These are phyloP conservation scores for Tolypocladium endophyticum DNA, from an alignment of 2,329 filamentous ascomycete species.

Conservation along the genomic window DNA sequence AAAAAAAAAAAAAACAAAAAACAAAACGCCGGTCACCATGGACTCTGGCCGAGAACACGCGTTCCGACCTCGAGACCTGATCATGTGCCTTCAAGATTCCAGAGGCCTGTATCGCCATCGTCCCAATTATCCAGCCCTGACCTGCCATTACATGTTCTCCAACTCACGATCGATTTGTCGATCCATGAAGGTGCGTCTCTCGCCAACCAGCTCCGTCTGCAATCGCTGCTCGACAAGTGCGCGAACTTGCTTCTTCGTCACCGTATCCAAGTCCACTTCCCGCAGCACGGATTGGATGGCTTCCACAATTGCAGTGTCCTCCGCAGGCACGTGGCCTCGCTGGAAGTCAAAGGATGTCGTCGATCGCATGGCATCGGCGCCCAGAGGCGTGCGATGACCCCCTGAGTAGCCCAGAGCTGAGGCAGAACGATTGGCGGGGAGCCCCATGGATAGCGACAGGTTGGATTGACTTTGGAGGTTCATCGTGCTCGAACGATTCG, in stretches of 20 bases:
- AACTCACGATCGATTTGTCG: conserved; percentile 87
- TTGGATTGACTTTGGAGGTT: conserved; percentile 41
- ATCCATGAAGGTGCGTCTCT: conserved; percentile 83
- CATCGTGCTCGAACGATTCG: conserved; percentile 49
- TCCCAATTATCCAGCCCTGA: neutral
- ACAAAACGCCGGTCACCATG: neutral
- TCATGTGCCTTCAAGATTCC: neutral
- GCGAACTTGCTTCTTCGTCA: conserved; percentile 95
- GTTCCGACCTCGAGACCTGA: neutral
- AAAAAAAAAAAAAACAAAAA: no score
- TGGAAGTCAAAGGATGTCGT: conserved; percentile 51
- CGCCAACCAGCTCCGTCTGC: conserved; percentile 78
- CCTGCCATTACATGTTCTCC: conserved; percentile 68
- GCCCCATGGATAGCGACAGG: conserved; percentile 32
- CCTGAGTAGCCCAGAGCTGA: conserved; percentile 36
- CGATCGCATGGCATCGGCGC: conserved; percentile 35
- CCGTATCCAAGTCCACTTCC: conserved; percentile 90
- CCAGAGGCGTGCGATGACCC: conserved; percentile 35
- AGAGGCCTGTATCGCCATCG: neutral
- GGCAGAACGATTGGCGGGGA: conserved; percentile 25
- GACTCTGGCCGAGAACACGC: neutral
- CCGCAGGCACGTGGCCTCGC: conserved; percentile 52
- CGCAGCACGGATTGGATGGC: conserved; percentile 72
- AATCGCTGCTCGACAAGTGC: conserved; percentile 87
- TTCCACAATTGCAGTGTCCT: conserved; percentile 71